A percentile compares a stretch with the other conserved stretches of the same genome.
These are phyloP conservation scores for Leishmania tarentolae DNA, from an alignment of 208 protist species.

Conservation along the genomic window DNA sequence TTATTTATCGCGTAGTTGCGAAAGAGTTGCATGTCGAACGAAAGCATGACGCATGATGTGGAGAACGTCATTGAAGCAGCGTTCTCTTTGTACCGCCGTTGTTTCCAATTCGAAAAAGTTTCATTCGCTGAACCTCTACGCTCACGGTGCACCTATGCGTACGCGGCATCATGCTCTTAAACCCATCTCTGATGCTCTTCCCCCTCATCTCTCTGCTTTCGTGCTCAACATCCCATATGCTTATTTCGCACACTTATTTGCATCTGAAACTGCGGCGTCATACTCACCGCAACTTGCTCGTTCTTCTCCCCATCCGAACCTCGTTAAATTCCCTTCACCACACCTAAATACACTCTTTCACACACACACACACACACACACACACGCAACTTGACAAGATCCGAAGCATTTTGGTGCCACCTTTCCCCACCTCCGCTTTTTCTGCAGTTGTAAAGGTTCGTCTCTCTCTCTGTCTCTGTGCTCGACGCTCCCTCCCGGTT, in stretches of 20 bases:
- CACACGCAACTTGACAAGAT: background rate
- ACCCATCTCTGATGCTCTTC: background rate
- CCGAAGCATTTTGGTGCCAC: background rate
- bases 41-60: background rate
- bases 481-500: background rate
- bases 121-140: background rate
- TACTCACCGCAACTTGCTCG: background rate
- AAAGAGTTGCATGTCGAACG: background rate
- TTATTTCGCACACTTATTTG: background rate
- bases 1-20: background rate
- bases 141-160: background rate
- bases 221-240: background rate
- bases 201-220: background rate
- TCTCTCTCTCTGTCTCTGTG: conserved; percentile 1
- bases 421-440: background rate
- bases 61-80: background rate
- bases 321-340: background rate
- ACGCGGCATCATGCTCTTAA: background rate
- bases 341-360: background rate
- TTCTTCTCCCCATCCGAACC: background rate
- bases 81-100: background rate
- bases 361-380: conserved; percentile 1
- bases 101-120: background rate
- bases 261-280: background rate
- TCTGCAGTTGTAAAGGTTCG: background rate